Evolutionary conservation across 192 early-diverging fungal species (phyloP).

Genomic region (Globomyces pollinis-pini): DNA sequence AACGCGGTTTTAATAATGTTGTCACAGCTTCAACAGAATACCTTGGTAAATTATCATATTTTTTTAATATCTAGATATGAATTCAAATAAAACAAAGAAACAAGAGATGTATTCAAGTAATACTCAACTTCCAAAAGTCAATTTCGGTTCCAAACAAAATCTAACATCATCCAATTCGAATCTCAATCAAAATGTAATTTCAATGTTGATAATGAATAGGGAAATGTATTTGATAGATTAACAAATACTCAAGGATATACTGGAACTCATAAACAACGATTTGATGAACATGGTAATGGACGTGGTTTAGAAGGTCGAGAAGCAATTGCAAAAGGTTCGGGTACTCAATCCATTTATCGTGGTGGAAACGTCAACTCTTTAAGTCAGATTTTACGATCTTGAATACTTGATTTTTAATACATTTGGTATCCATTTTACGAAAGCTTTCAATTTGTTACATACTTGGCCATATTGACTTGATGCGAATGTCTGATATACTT

Average conservation of each 20-base stretch:
- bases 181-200: no score
- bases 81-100: background rate
- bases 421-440: no score
- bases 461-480: no score
- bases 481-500: no score
- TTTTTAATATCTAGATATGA: background rate
- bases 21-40: background rate
- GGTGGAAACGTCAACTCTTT: constrained; percentile 43
- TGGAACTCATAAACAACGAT: constrained; percentile 48
- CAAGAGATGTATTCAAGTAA: background rate
- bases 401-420: no score
- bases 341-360: constrained; percentile 16
- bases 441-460: no score
- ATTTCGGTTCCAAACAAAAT: no score
- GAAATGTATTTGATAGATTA: constrained; percentile 37
- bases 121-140: no score
- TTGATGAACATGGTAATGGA: constrained; percentile 40
- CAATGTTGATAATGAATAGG: background rate
- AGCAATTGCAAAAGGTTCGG: constrained; percentile 22
- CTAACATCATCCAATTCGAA: no score
- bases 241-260: constrained; percentile 36
- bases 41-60: background rate
- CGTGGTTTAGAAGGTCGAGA: constrained; percentile 41
- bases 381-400: constrained; percentile 36
- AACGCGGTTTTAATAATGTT: background rate